Evolutionary conservation across 768 basidiomycete species (phyloP).

Genomic region (Mycena venus): DNA sequence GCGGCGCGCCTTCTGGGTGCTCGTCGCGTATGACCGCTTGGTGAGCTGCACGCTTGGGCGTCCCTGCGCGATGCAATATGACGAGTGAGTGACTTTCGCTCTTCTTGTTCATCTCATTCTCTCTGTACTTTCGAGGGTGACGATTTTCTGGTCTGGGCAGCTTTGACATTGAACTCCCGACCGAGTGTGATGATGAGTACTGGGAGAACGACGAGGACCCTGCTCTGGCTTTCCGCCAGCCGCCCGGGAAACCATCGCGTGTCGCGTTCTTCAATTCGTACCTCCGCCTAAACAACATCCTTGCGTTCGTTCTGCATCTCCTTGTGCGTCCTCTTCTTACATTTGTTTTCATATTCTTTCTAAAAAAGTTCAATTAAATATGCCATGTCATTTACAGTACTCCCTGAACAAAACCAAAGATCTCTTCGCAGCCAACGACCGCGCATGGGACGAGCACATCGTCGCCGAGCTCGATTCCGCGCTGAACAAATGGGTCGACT

Average conservation of each 20-base stretch:
- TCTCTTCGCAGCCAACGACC: constrained; percentile 58
- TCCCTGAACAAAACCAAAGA: constrained; percentile 75
- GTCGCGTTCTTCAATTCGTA: constrained; percentile 58
- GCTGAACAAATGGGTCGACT: constrained; percentile 82
- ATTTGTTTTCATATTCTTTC: no score
- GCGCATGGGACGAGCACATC: constrained; percentile 72
- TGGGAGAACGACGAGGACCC: constrained; percentile 14
- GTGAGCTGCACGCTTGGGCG: constrained; percentile 72
- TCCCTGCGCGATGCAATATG: constrained; percentile 78
- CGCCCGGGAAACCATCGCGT: constrained; percentile 52
- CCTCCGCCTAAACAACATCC: constrained; percentile 50
- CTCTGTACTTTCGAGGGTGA: no score
- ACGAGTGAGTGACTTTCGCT: constrained; percentile 68
- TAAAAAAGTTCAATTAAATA: background rate
- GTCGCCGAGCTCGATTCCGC: constrained; percentile 83
- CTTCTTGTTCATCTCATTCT: background rate
- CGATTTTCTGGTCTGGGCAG: no score
- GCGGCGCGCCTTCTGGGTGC: constrained; percentile 76
- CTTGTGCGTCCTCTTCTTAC: constrained; percentile 54
- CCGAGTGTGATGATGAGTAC: constrained; percentile 45
- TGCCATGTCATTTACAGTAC: constrained; percentile 64
- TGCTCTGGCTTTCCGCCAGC: constrained; percentile 59
- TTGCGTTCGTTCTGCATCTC: constrained; percentile 63
- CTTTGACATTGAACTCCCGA: constrained; percentile 60
- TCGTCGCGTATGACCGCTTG: constrained; percentile 54